phyloP scores from a whole-genome alignment of 2,329 filamentous ascomycete genomes.

The Aspergillus niger region DNA sequence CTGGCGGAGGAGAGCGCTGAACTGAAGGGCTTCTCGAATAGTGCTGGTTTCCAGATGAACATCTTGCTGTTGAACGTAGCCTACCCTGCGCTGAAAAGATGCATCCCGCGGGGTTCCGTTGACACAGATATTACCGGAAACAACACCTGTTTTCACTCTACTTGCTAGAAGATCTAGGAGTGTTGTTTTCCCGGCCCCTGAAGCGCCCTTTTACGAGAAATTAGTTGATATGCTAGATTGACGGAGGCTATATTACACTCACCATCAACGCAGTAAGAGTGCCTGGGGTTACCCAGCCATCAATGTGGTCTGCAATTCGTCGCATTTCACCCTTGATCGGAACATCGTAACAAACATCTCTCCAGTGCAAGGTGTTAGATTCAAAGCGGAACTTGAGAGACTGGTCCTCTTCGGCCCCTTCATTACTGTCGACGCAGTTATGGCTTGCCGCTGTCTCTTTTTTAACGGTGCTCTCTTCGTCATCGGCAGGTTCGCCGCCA shows the following conservation, averaged over 20 bases:
- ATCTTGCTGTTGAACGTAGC: constrained; percentile 80
- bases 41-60: constrained; percentile 81
- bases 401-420: not conserved
- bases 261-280: constrained; percentile 57
- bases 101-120: constrained; percentile 68
- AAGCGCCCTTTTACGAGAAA: not conserved
- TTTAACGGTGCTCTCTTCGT: not conserved
- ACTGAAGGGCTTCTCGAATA: constrained; percentile 81
- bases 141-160: constrained; percentile 81
- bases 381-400: constrained; percentile 43
- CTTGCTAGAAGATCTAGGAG: constrained; percentile 82
- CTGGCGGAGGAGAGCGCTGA: constrained; percentile 82
- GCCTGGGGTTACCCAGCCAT: constrained; percentile 55
- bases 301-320: constrained; percentile 57
- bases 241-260: not conserved
- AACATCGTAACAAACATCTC: constrained; percentile 75
- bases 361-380: constrained; percentile 81
- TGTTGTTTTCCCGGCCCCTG: constrained; percentile 85
- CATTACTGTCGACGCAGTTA: not conserved
- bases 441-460: not conserved
- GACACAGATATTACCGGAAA: constrained; percentile 80
- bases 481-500: not conserved
- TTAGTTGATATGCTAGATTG: not conserved
- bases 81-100: constrained; percentile 39
- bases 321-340: constrained; percentile 72